Percentiles rank a stretch among this genome's conserved stretches.
Conservation (phyloP, 306 rosid species). For the Gastrolobium villosum region DNA sequence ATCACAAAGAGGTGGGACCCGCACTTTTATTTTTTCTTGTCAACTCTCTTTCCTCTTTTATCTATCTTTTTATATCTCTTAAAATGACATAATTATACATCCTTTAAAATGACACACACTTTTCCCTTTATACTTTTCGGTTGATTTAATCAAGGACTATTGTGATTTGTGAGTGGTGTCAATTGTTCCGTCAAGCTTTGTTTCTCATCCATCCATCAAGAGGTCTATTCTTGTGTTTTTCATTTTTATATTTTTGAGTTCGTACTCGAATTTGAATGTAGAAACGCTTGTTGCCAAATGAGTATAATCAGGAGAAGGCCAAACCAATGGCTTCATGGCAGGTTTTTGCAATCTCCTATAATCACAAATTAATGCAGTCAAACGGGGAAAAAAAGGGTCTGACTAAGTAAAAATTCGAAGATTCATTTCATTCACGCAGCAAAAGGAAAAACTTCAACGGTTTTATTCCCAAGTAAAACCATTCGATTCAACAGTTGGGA, state of each 20-base stretch:
- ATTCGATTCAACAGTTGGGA: not conserved
- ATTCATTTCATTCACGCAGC: not conserved
- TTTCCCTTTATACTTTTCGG: no score
- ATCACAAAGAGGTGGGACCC: no score
- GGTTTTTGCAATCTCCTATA: no score
- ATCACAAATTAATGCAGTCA: not conserved
- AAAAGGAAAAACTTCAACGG: not conserved
- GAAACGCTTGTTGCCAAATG: no score
- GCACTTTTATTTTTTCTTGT: no score
- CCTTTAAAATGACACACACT: no score
- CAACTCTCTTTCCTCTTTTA: no score
- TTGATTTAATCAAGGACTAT: not conserved
- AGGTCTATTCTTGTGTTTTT: not conserved
- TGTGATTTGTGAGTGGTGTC: not conserved
- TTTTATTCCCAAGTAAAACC: not conserved
- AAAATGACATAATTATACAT: no score
- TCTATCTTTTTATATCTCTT: no score
- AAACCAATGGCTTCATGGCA: no score
- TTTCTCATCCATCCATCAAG: not conserved
- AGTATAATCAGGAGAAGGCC: no score
- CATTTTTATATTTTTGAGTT: not conserved
- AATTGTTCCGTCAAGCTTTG: not conserved
- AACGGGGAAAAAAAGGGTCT: not conserved
- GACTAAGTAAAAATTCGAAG: not conserved
- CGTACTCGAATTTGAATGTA: no score